Conservation (phyloP, 257 asterid genomes). For the Linderniella brevidens region DNA sequence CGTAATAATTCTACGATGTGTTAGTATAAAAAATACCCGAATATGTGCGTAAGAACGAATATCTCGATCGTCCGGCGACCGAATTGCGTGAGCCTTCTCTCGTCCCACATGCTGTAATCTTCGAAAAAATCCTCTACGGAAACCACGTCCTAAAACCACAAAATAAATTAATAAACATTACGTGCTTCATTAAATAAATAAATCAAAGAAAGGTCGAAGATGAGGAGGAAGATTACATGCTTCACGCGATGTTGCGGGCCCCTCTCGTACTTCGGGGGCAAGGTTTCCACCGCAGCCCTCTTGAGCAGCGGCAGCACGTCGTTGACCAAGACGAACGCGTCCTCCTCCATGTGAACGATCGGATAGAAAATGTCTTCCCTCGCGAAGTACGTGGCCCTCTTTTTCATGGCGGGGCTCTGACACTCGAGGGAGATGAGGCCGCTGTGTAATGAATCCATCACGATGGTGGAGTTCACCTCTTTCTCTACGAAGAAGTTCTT, state of each 20-base stretch:
- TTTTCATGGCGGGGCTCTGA: slow-evolving; percentile 54
- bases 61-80: slow-evolving; percentile 94
- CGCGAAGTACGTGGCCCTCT: slow-evolving; percentile 19
- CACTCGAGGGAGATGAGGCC: slow-evolving; percentile 87
- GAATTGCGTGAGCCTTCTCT: slow-evolving; percentile 68
- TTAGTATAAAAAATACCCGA: slow-evolving; percentile 33
- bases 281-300: slow-evolving; percentile 79
- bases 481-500: slow-evolving; percentile 84
- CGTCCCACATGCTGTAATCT: slow-evolving; percentile 3
- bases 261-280: slow-evolving; percentile 93
- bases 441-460: slow-evolving; percentile 89
- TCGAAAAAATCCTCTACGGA: slow-evolving; percentile 42
- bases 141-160: slow-evolving; percentile 45
- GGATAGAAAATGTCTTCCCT: slow-evolving; percentile 47
- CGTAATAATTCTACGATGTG: neutral
- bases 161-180: too few species aligned
- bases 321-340: slow-evolving; percentile 59
- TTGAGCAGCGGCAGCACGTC: slow-evolving; percentile 72
- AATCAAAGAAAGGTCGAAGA: neutral
- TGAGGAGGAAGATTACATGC: slow-evolving; percentile 14
- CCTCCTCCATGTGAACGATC: slow-evolving; percentile 50
- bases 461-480: slow-evolving; percentile 91
- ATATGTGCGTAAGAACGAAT: slow-evolving; percentile 67
- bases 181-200: too few species aligned
- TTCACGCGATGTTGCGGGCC: slow-evolving; percentile 90